phyloP scores from a whole-genome alignment of 2,329 filamentous ascomycete species.

The Trichoderma oligosporum region DNA sequence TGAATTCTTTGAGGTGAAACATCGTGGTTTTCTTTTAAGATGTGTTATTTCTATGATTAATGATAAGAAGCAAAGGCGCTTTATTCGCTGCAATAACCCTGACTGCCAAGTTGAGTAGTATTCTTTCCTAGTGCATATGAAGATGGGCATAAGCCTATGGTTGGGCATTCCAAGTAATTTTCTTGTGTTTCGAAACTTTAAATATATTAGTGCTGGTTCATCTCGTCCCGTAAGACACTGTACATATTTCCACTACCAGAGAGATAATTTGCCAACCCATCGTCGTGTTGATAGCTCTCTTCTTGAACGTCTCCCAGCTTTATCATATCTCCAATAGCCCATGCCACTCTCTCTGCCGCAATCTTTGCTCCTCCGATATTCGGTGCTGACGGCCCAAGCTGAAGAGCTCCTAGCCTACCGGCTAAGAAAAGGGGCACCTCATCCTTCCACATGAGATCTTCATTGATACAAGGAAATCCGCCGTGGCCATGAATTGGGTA shows the following conservation, averaged over 20 bases:
- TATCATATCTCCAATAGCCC: constrained; percentile 60
- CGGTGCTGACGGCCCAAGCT: constrained; percentile 66
- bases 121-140: no score
- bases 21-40: neutral
- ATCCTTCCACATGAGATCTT: constrained; percentile 71
- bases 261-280: constrained; percentile 29
- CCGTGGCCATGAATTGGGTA: constrained; percentile 60
- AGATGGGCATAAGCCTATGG: no score
- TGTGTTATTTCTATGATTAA: neutral
- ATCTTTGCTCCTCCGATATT: constrained; percentile 71
- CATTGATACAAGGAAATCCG: constrained; percentile 68
- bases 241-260: constrained; percentile 39
- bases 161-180: no score
- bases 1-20: neutral
- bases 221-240: constrained; percentile 19
- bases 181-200: no score
- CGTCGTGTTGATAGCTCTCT: constrained; percentile 3
- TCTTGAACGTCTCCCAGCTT: constrained; percentile 20
- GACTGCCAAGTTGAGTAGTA: neutral
- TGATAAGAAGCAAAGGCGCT: neutral
- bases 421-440: constrained; percentile 71
- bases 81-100: neutral
- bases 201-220: neutral
- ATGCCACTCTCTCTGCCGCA: constrained; percentile 69
- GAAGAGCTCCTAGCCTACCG: constrained; percentile 62